phyloP scores from a whole-genome alignment of 2,329 filamentous ascomycete species.

The Sporothrix inflata region DNA sequence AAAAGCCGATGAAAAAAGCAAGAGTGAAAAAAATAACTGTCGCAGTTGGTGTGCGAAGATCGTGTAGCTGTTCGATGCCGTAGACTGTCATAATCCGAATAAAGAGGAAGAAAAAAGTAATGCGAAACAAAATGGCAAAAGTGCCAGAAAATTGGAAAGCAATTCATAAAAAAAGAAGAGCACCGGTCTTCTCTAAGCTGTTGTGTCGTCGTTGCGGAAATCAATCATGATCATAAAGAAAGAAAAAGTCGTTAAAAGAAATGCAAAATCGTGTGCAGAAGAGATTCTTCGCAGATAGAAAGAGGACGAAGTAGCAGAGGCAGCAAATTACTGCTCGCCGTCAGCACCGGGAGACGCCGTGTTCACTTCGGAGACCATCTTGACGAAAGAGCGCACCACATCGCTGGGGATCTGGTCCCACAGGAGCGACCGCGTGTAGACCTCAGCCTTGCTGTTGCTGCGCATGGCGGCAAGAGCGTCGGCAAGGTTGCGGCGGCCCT shows the following conservation, averaged over 20 bases:
- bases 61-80: conserved; percentile 28
- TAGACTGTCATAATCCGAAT: conserved; percentile 28
- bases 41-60: conserved; percentile 20
- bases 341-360: conserved; percentile 33
- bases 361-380: conserved; percentile 81
- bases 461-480: conserved; percentile 82
- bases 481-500: conserved; percentile 73
- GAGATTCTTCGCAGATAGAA: not conserved
- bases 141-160: not conserved
- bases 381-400: conserved; percentile 88
- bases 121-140: not conserved
- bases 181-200: conserved; percentile 17
- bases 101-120: not conserved
- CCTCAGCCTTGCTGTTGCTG: conserved; percentile 75
- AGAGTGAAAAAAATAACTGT: conserved; percentile 11
- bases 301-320: not conserved
- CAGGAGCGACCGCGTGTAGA: conserved; percentile 88
- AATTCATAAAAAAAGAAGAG: not conserved
- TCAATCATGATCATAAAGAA: conserved; percentile 29
- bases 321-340: conserved; percentile 26
- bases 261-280: not conserved
- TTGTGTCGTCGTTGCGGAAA: conserved; percentile 11
- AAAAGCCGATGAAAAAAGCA: conserved; percentile 6
- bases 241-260: conserved; percentile 37
- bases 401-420: conserved; percentile 94